Evolutionary conservation across 2,329 filamentous ascomycete genomes (phyloP), one percentile per base, ranked within the genome.

Genomic region (Xylaria multiplex): DNA sequence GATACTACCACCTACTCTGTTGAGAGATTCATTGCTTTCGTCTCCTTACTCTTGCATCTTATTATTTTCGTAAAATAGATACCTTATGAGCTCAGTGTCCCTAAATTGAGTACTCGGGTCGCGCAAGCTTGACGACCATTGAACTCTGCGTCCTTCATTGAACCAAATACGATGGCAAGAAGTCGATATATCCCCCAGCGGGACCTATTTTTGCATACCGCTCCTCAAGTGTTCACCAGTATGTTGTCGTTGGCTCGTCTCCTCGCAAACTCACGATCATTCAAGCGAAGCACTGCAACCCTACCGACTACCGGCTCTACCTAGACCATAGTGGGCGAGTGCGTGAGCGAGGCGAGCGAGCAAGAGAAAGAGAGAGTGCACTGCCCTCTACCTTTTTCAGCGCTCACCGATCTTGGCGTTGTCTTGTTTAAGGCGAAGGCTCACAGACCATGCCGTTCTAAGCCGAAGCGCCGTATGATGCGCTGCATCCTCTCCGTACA

Each of bases 351-450:
- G 24, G n/a, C n/a, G n/a, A n/a, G n/a, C n/a, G n/a, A n/a, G n/a
- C n/a, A n/a, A n/a, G n/a, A n/a, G 35, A 37, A 8, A 37, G 11
- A 37, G 11, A 37, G 22, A 58, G 37, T 64, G 64, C 65, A 64
- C 65, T 45, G 65, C 65, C 62, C 57, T 65, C 56, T 62, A 55
- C 40, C 48, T 4, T 55, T 59, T 65, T 65, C 58, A 62, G 65
- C 65, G 48, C 62, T 61, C 53, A 50, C 48, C 35, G 13, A 35
- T 37, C 62, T 68, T 68, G 65, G 65, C 65, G 24, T 46, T 55
- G 54, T 59, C 55, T 57, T n/a, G 37, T 19, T 58, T 42, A 37
- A 35, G 60, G 60, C 52, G 45, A 52, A 45, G 46, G 24, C 32
- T 35, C 54, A 22, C 40, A 52, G 56, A 49, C 37, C 50, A 60